Base-by-base conservation (phyloP, 441 rosid species). In the Populus tomentosa region DNA sequence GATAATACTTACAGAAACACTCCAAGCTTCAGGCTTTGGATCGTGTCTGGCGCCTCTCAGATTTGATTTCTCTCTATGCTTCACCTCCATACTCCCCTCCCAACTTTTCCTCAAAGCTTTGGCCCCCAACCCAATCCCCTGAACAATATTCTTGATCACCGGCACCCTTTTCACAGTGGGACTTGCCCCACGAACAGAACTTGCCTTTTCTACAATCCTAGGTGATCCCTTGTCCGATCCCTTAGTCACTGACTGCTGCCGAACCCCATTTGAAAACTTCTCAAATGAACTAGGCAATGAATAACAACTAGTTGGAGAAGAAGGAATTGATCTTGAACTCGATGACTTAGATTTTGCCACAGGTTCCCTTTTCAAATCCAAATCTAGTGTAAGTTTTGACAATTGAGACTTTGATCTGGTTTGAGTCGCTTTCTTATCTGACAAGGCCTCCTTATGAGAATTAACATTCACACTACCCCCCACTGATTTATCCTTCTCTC, bases 81-180 rank as follows among this genome's bases (percentile, higher is more conserved):
- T 91, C 72, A 87, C 83, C 67, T 96, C 99, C 71, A 86, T 62
- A 79, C 83, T 96, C 79, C 98, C 98, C 88, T 92, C 98, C 99
- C 98, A 94, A 85, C 97, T 92, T 88, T 94, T 94, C 84, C 98
- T 89, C 81, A 92, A 84, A 33, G 94, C 98, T 86, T 90, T 96
- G 18, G 97, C 91, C 78, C 98, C 98, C 16, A 88, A 75, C 84
- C 90, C 99, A 81, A 90, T 74, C 79, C 97, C 97, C 36, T 91
- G 93, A 61, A 87, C 90, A 72, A 92, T 80, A 71, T 83, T 89
- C 87, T 85, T 90, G 69, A 92, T 82, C 74, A 86, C 88, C 0
- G 92, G 91, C 72, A 82, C 84, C 85, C 86, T 91, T 85, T 83
- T 90, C 35, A 82, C 84, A 0, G 84, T 75, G 5, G 90, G 89